Base-by-base conservation (phyloP, 805 yeast species). In the Kluyveromyces dobzhanskii region DNA sequence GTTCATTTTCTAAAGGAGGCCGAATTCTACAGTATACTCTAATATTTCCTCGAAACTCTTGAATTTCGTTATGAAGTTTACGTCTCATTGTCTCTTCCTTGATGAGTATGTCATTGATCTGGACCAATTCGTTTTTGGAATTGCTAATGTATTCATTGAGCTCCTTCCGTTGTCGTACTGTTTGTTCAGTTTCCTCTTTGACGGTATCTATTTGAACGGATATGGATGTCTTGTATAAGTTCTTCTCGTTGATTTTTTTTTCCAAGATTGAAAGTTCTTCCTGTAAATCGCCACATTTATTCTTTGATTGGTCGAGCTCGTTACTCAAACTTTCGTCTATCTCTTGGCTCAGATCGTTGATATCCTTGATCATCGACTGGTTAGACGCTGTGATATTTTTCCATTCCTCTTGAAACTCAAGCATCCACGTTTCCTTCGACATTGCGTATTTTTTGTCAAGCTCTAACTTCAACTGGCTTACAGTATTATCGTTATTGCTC, bases 41-140 rank as follows among this genome's bases (percentile, higher is more conserved):
- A 25, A 92, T 87, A 51, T 86, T 92, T 1, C 98, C 97, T 58
- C 87, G 84, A 28, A 90, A 58, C 43, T 85, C 95, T 57, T 87
- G 96, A 4, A 90, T 64, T 44, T 67, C 69, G 53, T 85, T 79
- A 52, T 86, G 96, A 1, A 84, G 56, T 11, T 61, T 51, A 8
- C 95, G 65, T 44, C 96, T 66, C 27, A 65, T 52, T 0, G 65
- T 57, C 48, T 83, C 90, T 43, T 73, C 76, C 16, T 59, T 56
- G 0, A 69, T 53, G 8, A 79, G 56, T 24, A 62, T 55, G 8
- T 59, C 57, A 23, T 64, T 64, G 10, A 66, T 56, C 11, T 46
- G 51, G 3, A 49, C 47, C 10, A 61, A 51, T 12, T 61, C 59
- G 6, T 45, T 40, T 17, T 49, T 47, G 5, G 72, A 68, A 32